phyloP scores from a whole-genome alignment of 306 rosid species.

The Citrullus amarus region DNA sequence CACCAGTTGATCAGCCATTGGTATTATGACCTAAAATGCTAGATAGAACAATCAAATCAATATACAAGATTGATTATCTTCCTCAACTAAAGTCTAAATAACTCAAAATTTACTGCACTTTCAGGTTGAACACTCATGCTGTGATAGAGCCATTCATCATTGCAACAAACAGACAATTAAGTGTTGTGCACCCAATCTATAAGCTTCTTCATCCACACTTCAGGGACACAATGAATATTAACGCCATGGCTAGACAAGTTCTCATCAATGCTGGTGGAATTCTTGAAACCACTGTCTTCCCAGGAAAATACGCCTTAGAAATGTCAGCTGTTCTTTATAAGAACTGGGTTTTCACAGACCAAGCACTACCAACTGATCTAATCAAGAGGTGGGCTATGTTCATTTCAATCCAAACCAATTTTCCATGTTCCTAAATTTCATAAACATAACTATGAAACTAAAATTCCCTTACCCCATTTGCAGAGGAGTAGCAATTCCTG shows the following conservation, averaged over 20 bases:
- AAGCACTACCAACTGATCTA: constrained; percentile 68
- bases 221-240: constrained; percentile 82
- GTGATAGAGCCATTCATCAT: constrained; percentile 88
- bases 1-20: constrained; percentile 95
- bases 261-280: constrained; percentile 86
- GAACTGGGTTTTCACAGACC: constrained; percentile 74
- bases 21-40: constrained; percentile 20
- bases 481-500: constrained; percentile 74
- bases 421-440: not conserved
- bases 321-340: constrained; percentile 58
- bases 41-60: not conserved
- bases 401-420: not conserved
- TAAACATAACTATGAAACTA: not conserved
- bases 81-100: not conserved
- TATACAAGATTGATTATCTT: not conserved
- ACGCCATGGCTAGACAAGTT: constrained; percentile 76
- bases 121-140: constrained; percentile 88
- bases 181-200: constrained; percentile 70
- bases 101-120: not conserved
- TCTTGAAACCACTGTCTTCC: constrained; percentile 87
- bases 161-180: constrained; percentile 69
- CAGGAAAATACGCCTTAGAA: constrained; percentile 69
- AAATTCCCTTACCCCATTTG: not conserved
- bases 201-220: constrained; percentile 84
- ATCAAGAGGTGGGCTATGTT: constrained; percentile 48